Evolutionary conservation across 2,329 filamentous ascomycete species (phyloP), one percentile per base, ranked within the genome.

Genomic region (Neoascochyta sp.): DNA sequence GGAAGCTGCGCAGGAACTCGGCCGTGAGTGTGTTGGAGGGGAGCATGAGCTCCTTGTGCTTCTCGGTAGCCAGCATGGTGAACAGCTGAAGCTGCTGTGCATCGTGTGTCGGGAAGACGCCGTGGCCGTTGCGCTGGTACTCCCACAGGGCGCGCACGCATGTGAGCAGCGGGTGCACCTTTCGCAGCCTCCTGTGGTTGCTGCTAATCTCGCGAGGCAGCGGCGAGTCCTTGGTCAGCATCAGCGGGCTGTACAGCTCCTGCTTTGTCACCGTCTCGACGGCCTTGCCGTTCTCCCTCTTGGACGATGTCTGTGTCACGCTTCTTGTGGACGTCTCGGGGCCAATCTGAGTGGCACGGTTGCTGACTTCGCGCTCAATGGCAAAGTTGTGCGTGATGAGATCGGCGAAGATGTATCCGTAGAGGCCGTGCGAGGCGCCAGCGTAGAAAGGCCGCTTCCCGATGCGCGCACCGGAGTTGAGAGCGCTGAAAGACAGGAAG

Each of bases 331-430:
- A 73, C 1, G 85, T 83, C 59, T 98, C 92, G 4, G 74, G 66
- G 1, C 80, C 81, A 3, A 65, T 49, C 6, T 45, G 34, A 1
- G 74, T 71, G 12, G 76, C 57, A 9, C 85, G 68, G 54, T 96
- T 96, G 35, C 84, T 81, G 42, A 83, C 81, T 39, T 86, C 80
- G 34, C 92, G 81, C 67, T 94, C 82, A 39, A 98, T 82, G 38
- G 92, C 79, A 56, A 87, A 98, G 52, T 89, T 81, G 62, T 98
- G 92, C 52, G 81, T 76, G 47, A 95, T 87, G 13, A 98, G 74
- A 61, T 98, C 92, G 35, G 85, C 84, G 61, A 98, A 98, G 45
- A 95, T 84, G 67, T 86, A 98, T 33, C 92, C 92, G 61, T 93
- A 96, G 59, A 95, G 76, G 27, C 92, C 92, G 57, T 95, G 86